phyloP scores from a whole-genome alignment of 768 basidiomycete genomes.

The Amanita thiersii region DNA sequence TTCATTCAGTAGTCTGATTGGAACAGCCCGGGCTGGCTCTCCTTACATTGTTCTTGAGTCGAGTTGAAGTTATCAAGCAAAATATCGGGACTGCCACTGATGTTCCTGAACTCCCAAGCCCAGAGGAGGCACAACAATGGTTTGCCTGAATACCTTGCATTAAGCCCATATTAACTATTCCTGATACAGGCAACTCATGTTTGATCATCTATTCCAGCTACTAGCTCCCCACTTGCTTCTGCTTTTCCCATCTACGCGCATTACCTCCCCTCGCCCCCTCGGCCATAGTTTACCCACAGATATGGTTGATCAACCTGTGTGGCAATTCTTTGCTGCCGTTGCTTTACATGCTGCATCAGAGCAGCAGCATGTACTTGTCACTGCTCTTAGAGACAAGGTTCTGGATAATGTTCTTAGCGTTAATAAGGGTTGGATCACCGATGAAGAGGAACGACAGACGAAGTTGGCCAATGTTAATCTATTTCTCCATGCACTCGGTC shows the following conservation, averaged over 20 bases:
- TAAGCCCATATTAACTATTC: background rate
- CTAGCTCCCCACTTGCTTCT: slow-evolving; percentile 67
- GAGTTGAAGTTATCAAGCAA: slow-evolving; percentile 90
- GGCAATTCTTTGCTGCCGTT: slow-evolving; percentile 88
- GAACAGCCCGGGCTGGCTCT: slow-evolving; percentile 84
- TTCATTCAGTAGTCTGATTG: slow-evolving; percentile 5
- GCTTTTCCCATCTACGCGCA: slow-evolving; percentile 89
- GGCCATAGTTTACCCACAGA: slow-evolving; percentile 40
- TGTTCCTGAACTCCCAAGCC: slow-evolving; percentile 44
- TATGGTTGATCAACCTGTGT: slow-evolving; percentile 82
- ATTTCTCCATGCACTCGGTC: slow-evolving; percentile 73
- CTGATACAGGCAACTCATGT: slow-evolving; percentile 68
- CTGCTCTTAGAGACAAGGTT: slow-evolving; percentile 84
- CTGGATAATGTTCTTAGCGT: slow-evolving; percentile 81
- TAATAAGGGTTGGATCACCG: slow-evolving; percentile 63
- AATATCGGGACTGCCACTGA: slow-evolving; percentile 45
- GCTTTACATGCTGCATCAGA: slow-evolving; percentile 78
- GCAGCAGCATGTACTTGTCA: slow-evolving; percentile 86
- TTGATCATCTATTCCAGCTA: slow-evolving; percentile 78
- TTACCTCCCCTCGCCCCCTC: slow-evolving; percentile 28
- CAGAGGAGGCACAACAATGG: slow-evolving; percentile 78
- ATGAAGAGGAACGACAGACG: slow-evolving; percentile 66
- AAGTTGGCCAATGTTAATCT: slow-evolving; percentile 92
- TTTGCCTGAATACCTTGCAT: slow-evolving; percentile 16
- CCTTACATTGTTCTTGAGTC: slow-evolving; percentile 83